Evolutionary conservation across 192 early-diverging fungal species (phyloP).

Genomic region (Backusella sp.): DNA sequence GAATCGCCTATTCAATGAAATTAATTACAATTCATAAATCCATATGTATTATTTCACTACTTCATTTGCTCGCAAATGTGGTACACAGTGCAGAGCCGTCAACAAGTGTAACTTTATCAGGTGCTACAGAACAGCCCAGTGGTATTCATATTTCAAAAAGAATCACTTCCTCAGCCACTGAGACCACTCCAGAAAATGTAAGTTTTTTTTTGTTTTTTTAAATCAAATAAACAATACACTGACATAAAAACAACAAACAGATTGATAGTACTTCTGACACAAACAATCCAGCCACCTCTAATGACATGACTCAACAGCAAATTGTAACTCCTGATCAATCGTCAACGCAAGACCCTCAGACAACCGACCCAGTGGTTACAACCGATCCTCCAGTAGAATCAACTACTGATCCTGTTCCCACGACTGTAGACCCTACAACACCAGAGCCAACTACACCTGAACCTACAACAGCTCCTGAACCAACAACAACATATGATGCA

Average conservation of each 20-base stretch:
- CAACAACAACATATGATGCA: background rate
- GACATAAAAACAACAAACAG: background rate
- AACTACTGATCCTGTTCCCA: background rate
- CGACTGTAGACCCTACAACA: background rate
- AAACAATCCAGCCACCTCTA: background rate
- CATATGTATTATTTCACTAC: background rate
- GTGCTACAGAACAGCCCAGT: background rate
- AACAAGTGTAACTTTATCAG: background rate
- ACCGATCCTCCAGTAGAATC: background rate
- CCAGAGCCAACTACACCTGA: background rate
- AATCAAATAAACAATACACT: background rate
- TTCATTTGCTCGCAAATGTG: background rate
- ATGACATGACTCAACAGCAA: background rate
- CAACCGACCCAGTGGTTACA: background rate
- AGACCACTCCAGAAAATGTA: background rate
- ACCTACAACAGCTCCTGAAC: background rate
- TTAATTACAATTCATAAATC: slow-evolving; percentile 1
- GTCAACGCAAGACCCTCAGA: background rate
- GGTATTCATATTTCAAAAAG: background rate
- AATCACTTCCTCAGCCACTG: background rate
- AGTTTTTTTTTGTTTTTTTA: background rate
- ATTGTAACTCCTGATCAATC: background rate
- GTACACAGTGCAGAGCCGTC: background rate
- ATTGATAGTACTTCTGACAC: background rate
- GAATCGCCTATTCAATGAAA: slow-evolving; percentile 2